Evolutionary conservation across 176 grass and related monocot genomes (phyloP).

Genomic region (Themeda triandra): DNA sequence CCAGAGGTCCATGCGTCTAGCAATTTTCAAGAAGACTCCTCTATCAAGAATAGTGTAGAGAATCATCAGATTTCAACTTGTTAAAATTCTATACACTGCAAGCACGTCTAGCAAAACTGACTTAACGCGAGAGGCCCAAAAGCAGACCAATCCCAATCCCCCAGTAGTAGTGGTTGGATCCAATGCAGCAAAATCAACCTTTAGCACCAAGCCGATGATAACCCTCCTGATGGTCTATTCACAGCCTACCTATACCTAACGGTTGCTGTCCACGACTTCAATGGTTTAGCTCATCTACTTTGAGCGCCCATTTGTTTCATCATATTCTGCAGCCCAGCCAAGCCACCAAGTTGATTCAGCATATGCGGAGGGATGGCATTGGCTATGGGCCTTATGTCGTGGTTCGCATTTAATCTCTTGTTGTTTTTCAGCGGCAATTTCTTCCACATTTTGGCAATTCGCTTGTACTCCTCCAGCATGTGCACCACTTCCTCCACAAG

Average conservation of each 20-base stretch:
- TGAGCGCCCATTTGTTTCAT: conserved; percentile 68
- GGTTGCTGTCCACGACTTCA: conserved; percentile 22
- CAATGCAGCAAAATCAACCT: not conserved
- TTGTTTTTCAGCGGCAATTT: conserved; percentile 65
- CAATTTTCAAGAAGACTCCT: not conserved
- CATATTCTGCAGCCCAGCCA: conserved; percentile 51
- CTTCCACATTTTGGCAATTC: conserved; percentile 71
- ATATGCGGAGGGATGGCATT: conserved; percentile 61
- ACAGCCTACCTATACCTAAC: not conserved
- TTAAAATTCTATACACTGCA: not conserved
- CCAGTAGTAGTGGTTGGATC: not conserved
- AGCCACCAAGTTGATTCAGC: conserved; percentile 78
- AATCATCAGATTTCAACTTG: not conserved
- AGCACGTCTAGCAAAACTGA: not conserved
- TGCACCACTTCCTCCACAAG: conserved; percentile 55
- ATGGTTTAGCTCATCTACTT: conserved; percentile 41
- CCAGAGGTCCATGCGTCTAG: not conserved
- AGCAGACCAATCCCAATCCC: not conserved
- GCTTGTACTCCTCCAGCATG: conserved; percentile 85
- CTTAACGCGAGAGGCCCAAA: not conserved
- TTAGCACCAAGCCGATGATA: not conserved
- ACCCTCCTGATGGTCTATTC: not conserved
- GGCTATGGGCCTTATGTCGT: conserved; percentile 50
- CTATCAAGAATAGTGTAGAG: not conserved
- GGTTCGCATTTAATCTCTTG: conserved; percentile 27